Evolutionary conservation across 331 rosid species (phyloP).

Genomic region (Pyracantha coccinea): DNA sequence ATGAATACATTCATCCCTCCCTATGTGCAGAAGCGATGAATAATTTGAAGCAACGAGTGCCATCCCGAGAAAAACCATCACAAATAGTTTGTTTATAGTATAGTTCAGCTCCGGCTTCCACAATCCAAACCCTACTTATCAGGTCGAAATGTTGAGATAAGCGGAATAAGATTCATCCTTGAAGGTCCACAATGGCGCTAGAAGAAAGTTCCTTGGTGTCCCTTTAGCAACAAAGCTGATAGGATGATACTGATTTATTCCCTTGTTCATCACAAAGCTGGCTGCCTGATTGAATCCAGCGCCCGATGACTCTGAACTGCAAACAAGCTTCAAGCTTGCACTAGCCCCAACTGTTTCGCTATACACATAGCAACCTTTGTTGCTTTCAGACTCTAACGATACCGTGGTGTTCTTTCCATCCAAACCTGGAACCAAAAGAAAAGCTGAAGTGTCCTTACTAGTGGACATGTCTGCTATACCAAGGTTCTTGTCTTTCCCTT

Average conservation of each 20-base stretch:
- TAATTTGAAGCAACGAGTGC: background rate
- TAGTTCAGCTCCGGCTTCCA: background rate
- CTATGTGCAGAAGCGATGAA: background rate
- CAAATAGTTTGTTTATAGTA: background rate
- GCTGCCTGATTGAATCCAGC: constrained; percentile 34
- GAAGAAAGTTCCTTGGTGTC: constrained; percentile 40
- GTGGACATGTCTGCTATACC: constrained; percentile 23
- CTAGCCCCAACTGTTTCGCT: constrained; percentile 10
- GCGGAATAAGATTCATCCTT: constrained; percentile 57
- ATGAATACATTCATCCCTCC: background rate
- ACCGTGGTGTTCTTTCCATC: constrained; percentile 37
- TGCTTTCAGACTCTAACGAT: constrained; percentile 48
- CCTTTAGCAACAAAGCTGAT: constrained; percentile 70
- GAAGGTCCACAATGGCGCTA: constrained; percentile 53
- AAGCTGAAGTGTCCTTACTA: constrained; percentile 22
- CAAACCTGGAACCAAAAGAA: constrained; percentile 45
- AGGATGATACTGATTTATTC: constrained; percentile 55
- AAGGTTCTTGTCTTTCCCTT: constrained; percentile 34
- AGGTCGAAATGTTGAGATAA: constrained; percentile 48
- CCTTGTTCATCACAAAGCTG: constrained; percentile 39
- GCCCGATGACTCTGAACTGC: constrained; percentile 21
- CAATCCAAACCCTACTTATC: background rate
- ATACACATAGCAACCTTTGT: constrained; percentile 48
- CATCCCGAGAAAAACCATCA: background rate
- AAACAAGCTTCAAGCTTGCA: constrained; percentile 39